A percentile compares a stretch with the other conserved stretches of the same genome.
phyloP scores from a whole-genome alignment of 768 basidiomycete genomes.

The Aureoboletus auriporus region DNA sequence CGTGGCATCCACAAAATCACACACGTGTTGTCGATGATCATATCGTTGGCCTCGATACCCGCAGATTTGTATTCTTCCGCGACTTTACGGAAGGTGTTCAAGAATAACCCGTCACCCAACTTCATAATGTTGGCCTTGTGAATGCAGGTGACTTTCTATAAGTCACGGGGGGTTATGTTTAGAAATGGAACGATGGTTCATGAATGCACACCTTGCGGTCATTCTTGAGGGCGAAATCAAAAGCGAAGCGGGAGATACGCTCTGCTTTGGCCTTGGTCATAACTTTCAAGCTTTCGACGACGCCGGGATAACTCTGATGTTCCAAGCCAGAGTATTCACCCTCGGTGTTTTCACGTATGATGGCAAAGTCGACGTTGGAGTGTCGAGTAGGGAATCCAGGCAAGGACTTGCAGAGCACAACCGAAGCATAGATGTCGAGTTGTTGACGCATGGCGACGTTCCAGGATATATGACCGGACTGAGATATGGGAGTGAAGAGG shows the following conservation, averaged over 20 bases:
- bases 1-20: constrained; percentile 16
- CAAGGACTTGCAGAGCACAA: constrained; percentile 97
- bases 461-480: constrained; percentile 97
- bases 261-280: constrained; percentile 94
- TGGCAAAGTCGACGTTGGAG: constrained; percentile 95
- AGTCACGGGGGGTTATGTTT: not conserved
- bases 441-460: constrained; percentile 99
- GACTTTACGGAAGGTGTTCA: constrained; percentile 94
- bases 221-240: constrained; percentile 99
- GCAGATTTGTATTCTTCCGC: constrained; percentile 94
- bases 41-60: constrained; percentile 92
- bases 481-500: constrained; percentile 96
- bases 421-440: constrained; percentile 98
- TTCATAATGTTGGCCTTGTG: constrained; percentile 99
- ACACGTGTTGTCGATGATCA: constrained; percentile 99
- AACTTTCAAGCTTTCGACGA: constrained; percentile 97
- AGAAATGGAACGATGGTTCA: not conserved
- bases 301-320: constrained; percentile 96
- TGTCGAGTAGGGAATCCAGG: constrained; percentile 96
- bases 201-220: constrained; percentile 73
- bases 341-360: constrained; percentile 99
- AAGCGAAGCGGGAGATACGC: constrained; percentile 94
- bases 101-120: constrained; percentile 97
- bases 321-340: constrained; percentile 99
- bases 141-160: constrained; percentile 96